Percentiles rank a stretch among this genome's conserved stretches.
These are phyloP conservation scores for Pharnaceum exiguum DNA, from an alignment of 148 eudicot species.

Conservation along the genomic window DNA sequence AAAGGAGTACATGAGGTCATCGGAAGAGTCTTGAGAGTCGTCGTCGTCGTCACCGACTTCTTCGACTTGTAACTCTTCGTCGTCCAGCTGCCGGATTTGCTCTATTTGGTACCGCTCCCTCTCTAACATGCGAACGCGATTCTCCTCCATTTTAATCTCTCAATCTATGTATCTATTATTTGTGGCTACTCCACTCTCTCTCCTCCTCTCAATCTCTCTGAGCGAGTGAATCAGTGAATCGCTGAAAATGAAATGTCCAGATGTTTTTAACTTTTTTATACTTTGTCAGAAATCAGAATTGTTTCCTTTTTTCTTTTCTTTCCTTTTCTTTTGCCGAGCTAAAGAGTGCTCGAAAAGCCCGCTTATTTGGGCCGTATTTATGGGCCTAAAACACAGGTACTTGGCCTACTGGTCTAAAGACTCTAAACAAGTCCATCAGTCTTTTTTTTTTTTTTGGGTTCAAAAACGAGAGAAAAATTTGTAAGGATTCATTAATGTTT, in stretches of 20 bases:
- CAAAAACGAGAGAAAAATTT: too few species aligned
- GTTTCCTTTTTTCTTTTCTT: background rate
- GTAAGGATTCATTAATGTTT: too few species aligned
- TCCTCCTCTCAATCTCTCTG: background rate
- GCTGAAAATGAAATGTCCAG: slow-evolving; percentile 5
- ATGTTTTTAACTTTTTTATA: too few species aligned
- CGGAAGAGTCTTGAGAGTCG: slow-evolving; percentile 38
- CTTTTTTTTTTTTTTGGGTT: too few species aligned
- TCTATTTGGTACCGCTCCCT: slow-evolving; percentile 73
- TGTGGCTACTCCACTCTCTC: too few species aligned
- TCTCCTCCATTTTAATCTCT: slow-evolving; percentile 55
- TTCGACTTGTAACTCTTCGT: slow-evolving; percentile 77
- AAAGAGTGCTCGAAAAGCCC: too few species aligned
- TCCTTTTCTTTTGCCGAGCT: background rate
- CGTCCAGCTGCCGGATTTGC: slow-evolving; percentile 70
- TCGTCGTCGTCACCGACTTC: slow-evolving; percentile 81
- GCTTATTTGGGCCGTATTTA: too few species aligned
- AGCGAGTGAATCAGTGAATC: background rate
- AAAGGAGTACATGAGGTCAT: slow-evolving; percentile 25
- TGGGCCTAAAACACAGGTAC: too few species aligned
- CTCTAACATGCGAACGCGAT: slow-evolving; percentile 37
- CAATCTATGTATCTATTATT: too few species aligned
- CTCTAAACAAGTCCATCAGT: too few species aligned
- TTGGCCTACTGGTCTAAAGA: too few species aligned
- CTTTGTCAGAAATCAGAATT: background rate